Percentiles rank a stretch among this genome's conserved stretches.
Evolutionary conservation across 2,329 filamentous ascomycete genomes (phyloP).

Genomic region (Aspergillus fumigatus): DNA sequence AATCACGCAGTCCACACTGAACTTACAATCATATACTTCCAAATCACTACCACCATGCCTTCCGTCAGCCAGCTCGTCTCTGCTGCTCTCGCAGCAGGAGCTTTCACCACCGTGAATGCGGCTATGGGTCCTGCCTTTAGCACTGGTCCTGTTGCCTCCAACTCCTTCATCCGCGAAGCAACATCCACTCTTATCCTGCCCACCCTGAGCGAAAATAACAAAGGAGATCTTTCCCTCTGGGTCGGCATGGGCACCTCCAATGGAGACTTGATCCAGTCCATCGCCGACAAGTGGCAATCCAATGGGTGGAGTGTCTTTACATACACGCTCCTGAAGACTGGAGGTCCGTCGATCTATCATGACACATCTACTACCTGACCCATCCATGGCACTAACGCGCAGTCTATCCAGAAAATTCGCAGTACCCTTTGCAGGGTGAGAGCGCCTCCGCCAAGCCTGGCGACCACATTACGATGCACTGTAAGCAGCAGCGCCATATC

Average conservation of each 20-base stretch:
- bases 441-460: slow-evolving; percentile 20
- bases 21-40: neutral
- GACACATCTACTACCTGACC: neutral
- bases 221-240: slow-evolving; percentile 42
- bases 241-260: slow-evolving; percentile 47
- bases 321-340: slow-evolving; percentile 16
- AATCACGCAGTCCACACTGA: neutral
- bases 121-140: slow-evolving; percentile 38
- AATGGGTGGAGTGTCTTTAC: slow-evolving; percentile 41
- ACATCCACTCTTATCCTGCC: slow-evolving; percentile 42
- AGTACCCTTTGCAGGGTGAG: slow-evolving; percentile 32
- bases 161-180: slow-evolving; percentile 43
- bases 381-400: neutral
- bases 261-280: slow-evolving; percentile 47
- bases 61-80: slow-evolving; percentile 15
- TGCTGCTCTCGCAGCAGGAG: slow-evolving; percentile 7
- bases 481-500: slow-evolving; percentile 7
- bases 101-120: slow-evolving; percentile 13
- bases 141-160: slow-evolving; percentile 39
- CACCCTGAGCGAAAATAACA: slow-evolving; percentile 11
- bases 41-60: slow-evolving; percentile 7
- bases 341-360: slow-evolving; percentile 5
- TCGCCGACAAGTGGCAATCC: slow-evolving; percentile 37
- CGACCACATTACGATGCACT: slow-evolving; percentile 41
- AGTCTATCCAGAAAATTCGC: slow-evolving; percentile 1